Evolutionary conservation across 257 asterid species (phyloP).

Genomic region (Rauvolfia tetraphylla): DNA sequence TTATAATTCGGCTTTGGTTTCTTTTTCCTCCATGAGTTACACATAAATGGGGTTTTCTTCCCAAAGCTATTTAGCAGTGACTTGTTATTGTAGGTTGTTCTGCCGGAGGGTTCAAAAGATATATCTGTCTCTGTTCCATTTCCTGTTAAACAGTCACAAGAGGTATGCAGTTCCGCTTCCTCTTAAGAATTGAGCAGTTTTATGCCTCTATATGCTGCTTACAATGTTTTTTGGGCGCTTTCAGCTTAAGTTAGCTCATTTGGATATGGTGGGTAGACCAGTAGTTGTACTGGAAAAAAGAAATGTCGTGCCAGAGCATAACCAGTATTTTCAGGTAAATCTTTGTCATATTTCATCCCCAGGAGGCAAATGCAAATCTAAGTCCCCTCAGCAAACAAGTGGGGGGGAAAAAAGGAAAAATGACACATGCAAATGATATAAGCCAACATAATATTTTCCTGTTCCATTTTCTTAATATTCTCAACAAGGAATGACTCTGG

Average conservation of each 20-base stretch:
- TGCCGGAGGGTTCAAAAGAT: constrained; percentile 92
- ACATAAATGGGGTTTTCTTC: neutral
- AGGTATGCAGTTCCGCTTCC: constrained; percentile 45
- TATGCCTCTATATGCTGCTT: constrained; percentile 25
- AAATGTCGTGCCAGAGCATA: constrained; percentile 87
- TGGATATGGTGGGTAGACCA: constrained; percentile 93
- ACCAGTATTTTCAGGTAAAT: constrained; percentile 86
- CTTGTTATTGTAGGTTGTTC: constrained; percentile 54
- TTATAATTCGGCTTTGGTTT: neutral
- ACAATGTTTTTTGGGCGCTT: constrained; percentile 30
- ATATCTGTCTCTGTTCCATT: constrained; percentile 63
- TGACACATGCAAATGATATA: neutral
- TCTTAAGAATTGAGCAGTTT: constrained; percentile 10
- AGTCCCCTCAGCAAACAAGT: neutral
- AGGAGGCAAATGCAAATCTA: neutral
- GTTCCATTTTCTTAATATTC: neutral
- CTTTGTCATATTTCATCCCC: neutral
- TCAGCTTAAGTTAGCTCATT: constrained; percentile 79
- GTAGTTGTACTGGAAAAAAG: constrained; percentile 74
- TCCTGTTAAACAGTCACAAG: constrained; percentile 58
- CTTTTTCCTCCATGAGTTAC: neutral
- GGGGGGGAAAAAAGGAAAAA: neutral
- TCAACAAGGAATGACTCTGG: neutral
- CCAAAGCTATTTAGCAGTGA: neutral
- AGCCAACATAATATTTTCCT: neutral